Percentiles rank a stretch among this genome's conserved stretches.
Conservation (phyloP, 2,329 filamentous ascomycete genomes). For the Colletotrichum eremochloae region DNA sequence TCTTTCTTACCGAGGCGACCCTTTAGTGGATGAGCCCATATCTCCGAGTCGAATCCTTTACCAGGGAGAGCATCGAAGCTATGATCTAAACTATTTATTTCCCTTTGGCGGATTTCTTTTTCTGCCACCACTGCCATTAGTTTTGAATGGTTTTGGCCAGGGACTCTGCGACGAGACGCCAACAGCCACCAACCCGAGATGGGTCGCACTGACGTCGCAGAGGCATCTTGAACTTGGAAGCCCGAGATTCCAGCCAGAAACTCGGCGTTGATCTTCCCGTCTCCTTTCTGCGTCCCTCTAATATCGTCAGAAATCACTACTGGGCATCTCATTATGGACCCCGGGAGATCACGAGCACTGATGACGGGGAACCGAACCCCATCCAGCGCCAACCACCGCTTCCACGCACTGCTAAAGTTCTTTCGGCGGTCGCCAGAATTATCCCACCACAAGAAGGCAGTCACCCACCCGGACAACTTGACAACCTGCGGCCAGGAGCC, state of each 20-base stretch:
- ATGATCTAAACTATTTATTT: too few species aligned
- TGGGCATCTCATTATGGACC: slow-evolving; percentile 2
- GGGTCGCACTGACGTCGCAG: slow-evolving; percentile 8
- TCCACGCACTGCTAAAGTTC: neutral
- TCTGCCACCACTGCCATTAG: too few species aligned
- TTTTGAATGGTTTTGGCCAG: too few species aligned
- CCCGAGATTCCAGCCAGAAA: slow-evolving; percentile 17
- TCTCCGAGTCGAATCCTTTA: too few species aligned
- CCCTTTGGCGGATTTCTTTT: too few species aligned
- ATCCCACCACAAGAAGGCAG: slow-evolving; percentile 42
- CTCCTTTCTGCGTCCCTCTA: neutral
- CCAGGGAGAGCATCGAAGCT: too few species aligned
- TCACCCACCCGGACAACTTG: slow-evolving; percentile 35
- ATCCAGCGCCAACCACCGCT: neutral
- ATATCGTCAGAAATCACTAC: neutral
- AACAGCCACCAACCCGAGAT: slow-evolving; percentile 17
- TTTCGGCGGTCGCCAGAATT: neutral
- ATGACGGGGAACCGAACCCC: slow-evolving; percentile 18
- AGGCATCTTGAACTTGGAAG: slow-evolving; percentile 19
- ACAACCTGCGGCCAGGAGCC: neutral
- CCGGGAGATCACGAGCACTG: slow-evolving; percentile 3
- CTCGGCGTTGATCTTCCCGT: neutral
- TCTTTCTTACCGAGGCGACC: too few species aligned
- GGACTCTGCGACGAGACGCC: neutral
- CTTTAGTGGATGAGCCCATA: too few species aligned